phyloP scores from a whole-genome alignment of 1,284 basidiomycete species.

The Uromyces viciae-fabae region DNA sequence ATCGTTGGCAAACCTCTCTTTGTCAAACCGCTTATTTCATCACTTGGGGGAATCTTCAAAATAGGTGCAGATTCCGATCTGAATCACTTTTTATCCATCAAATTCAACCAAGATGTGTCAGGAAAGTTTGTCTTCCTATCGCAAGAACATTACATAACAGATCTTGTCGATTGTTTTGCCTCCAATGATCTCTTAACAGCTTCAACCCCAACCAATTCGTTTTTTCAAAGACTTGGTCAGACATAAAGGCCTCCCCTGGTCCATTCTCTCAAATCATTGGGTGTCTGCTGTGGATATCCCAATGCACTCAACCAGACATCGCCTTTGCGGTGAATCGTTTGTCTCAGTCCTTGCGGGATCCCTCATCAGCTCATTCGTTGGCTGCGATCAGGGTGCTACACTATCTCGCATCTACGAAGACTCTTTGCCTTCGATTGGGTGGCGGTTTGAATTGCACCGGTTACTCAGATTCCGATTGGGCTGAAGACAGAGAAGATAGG shows the following conservation, averaged over 20 bases:
- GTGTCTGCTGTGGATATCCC: not conserved
- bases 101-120: not conserved
- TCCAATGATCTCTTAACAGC: no score
- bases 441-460: not conserved
- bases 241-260: not conserved
- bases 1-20: not conserved
- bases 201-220: not conserved
- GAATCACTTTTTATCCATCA: not conserved
- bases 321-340: not conserved
- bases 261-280: not conserved
- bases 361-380: not conserved
- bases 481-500: not conserved
- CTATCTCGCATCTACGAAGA: not conserved
- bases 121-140: not conserved
- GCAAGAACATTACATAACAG: not conserved
- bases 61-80: not conserved
- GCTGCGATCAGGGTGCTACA: not conserved
- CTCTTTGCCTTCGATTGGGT: not conserved
- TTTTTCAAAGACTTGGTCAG: not conserved
- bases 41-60: not conserved
- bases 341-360: not conserved
- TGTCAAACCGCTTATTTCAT: not conserved
- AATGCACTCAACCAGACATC: not conserved
- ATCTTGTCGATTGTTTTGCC: not conserved
- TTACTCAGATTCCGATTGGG: not conserved